Evolutionary conservation across 495 filamentous ascomycete species (phyloP), one percentile per base, ranked within the genome.

Genomic region (Hyphodiscus hymeniophilus): DNA sequence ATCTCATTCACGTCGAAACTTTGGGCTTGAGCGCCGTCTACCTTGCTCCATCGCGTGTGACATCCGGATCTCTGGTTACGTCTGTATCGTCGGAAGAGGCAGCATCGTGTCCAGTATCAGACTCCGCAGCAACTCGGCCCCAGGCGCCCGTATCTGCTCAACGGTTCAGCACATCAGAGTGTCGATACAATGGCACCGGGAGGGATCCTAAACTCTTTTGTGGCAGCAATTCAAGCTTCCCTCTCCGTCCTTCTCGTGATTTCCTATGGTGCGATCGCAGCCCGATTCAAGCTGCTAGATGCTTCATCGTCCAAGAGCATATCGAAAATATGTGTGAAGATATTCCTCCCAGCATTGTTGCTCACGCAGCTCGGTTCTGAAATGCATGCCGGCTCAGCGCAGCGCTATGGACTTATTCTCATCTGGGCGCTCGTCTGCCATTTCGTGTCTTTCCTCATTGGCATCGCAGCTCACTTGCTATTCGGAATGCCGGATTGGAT

Each of bases 321-420:
- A 32, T 83, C 81, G 30, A 72, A 71, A 6, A 59, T 82, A 18
- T 85, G 81, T 51, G 81, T 87, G 7, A 76, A 74, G 23, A 64
- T 88, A 48, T 84, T 88, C 44, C 66, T 89, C 5, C 86, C 84
- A 0, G 79, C 79, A 1, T 61, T 89, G 23, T 66, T 89, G n/a
- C 66, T 89, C 50, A 74, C 74, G 18, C 80, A 85, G 47, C 66
- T 91, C 17, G 84, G 86, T 4, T 69, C 69, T 5, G 65, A 89
- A 48, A 63, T 91, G n/a, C 65, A 81, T 41, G 30, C 72, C 5
- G 73, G 66, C 4, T 80, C 72, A 7, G 70, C 65, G 12, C 45
- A 63, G 43, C 69, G 74, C 20, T 88, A 87, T 67, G 34, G 79
- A 21, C 53, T 66, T 34, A 61, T 74, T 26, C 45, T 72, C 13